Evolutionary conservation across 1,139 yeast species (phyloP).

Genomic region (Pneumocystis canis): DNA sequence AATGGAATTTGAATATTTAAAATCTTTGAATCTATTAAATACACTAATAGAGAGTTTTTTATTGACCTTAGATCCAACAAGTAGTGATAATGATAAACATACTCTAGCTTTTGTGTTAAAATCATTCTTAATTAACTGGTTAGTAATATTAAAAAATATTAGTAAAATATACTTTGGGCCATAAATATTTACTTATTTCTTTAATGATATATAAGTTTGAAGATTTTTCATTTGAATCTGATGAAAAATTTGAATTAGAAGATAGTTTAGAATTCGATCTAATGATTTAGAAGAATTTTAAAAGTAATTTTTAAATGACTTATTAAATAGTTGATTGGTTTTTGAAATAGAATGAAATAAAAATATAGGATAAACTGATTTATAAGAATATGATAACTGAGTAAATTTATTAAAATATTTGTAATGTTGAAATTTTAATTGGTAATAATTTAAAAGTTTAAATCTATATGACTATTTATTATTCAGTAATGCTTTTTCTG

Average conservation of each 20-base stretch:
- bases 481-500: not conserved
- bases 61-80: conserved; percentile 54
- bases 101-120: conserved; percentile 62
- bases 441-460: not conserved
- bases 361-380: not conserved
- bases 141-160: not conserved
- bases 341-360: not conserved
- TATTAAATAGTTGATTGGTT: not conserved
- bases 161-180: conserved; percentile 46
- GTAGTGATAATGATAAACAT: conserved; percentile 50
- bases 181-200: conserved; percentile 39
- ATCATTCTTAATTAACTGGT: conserved; percentile 32
- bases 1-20: conserved; percentile 93
- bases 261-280: not conserved
- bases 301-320: not conserved
- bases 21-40: conserved; percentile 21
- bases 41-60: not conserved
- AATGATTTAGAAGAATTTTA: not conserved
- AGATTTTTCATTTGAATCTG: not conserved
- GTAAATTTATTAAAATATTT: not conserved
- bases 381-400: not conserved
- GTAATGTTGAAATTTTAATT: not conserved
- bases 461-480: not conserved
- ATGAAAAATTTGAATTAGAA: not conserved
- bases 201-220: not conserved